Evolutionary conservation across 2,329 filamentous ascomycete species (phyloP), one percentile per base, ranked within the genome.

Genomic region (Zasmidium cellare): DNA sequence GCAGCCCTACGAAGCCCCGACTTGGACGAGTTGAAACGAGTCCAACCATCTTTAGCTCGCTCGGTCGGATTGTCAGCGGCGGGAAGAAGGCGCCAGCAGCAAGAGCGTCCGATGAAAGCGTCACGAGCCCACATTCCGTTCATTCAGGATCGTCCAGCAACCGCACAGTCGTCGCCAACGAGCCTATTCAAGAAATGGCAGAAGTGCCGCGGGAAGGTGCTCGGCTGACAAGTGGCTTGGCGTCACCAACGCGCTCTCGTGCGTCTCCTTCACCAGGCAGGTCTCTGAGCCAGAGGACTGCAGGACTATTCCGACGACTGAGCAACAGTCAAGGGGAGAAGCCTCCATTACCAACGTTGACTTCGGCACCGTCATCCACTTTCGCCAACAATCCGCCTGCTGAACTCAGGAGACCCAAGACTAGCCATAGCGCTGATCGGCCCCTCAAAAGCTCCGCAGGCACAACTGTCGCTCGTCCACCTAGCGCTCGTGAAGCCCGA

Each of bases 301-400:
- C 69, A 35, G 62, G 58, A 28, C 62, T 74, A 50, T 67, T 74
- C 59, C 64, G 71, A 35, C 70, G 71, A 20, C 64, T 71, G 56
- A 71, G 65, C 55, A 70, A 66, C 54, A 68, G 62, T 20, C 57
- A 64, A 24, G 46, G 56, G 44, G 64, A 65, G 22, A 55, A 56
- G 25, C 54, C 64, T 23, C 53, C 58, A 5, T 38, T 64, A 46
- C 64, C 64, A 14, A 65, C 60, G 1, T 49, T 65, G 56, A 66
- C 62, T 11, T 59, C 62, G 22, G 57, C 64, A 19, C 60, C 60
- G 14, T 61, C 64, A 9, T 64, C 64, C 11, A 57, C 58, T 7
- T 66, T 63, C 46, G 48, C 55, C n/a, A 51, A 61, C 20, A 41
- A 23, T 9, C 46, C 51, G 3, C 51, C 59, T 11, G 53, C 53